Evolutionary conservation across 768 basidiomycete species (phyloP).

Genomic region (Termitomyces eurrhizus): DNA sequence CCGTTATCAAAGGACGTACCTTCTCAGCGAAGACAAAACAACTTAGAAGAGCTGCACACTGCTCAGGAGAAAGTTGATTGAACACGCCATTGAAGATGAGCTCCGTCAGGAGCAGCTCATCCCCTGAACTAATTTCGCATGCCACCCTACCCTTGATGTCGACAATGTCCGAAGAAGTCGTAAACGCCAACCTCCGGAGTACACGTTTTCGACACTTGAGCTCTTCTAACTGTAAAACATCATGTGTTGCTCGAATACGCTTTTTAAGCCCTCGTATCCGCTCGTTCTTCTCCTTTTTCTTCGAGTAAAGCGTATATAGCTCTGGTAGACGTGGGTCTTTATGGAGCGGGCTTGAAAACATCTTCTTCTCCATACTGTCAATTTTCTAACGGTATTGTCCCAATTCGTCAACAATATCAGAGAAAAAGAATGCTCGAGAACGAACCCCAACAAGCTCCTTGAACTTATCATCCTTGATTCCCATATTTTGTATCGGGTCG

Average conservation of each 20-base stretch:
- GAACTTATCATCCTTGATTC: constrained; percentile 93
- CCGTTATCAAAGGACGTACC: constrained; percentile 36
- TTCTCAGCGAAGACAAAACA: constrained; percentile 99
- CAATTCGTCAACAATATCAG: not conserved
- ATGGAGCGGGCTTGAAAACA: constrained; percentile 77
- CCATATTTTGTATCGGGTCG: constrained; percentile 94
- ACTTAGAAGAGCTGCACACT: constrained; percentile 89
- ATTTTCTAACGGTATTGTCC: constrained; percentile 67
- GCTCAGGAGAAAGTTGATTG: constrained; percentile 85
- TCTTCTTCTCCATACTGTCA: constrained; percentile 79
- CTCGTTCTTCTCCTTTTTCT: constrained; percentile 68
- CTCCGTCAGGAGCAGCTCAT: constrained; percentile 94
- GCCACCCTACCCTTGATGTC: constrained; percentile 98
- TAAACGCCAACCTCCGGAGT: constrained; percentile 88
- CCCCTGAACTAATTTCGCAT: constrained; percentile 97
- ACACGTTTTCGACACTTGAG: constrained; percentile 95
- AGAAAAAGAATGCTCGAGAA: not conserved
- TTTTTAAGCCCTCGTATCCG: constrained; percentile 77
- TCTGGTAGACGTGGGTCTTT: constrained; percentile 74
- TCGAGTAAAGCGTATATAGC: constrained; percentile 74
- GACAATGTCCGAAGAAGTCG: constrained; percentile 84
- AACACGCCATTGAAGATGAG: constrained; percentile 97
- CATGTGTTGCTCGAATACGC: constrained; percentile 85
- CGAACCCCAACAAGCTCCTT: constrained; percentile 76
- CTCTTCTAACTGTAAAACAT: constrained; percentile 93